Evolutionary conservation across 768 basidiomycete species (phyloP).

Genomic region (Kwoniella mangroviensis): DNA sequence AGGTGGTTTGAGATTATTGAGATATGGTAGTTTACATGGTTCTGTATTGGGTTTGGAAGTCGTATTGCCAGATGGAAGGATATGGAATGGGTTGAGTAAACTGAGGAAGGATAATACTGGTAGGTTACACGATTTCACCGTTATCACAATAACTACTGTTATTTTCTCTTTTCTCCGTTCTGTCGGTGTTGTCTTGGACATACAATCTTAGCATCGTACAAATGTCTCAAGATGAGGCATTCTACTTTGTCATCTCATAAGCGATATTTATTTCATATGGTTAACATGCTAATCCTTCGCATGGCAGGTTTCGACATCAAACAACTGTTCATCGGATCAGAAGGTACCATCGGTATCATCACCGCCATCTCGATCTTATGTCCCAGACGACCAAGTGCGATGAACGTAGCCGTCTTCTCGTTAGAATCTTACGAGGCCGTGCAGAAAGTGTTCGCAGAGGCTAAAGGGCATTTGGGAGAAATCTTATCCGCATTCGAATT

Average conservation of each 20-base stretch:
- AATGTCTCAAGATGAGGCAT: too few species aligned
- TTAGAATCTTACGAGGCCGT: slow-evolving; percentile 85
- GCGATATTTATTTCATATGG: too few species aligned
- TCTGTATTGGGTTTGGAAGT: slow-evolving; percentile 94
- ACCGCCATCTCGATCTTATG: slow-evolving; percentile 95
- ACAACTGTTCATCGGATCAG: slow-evolving; percentile 96
- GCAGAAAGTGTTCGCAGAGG: slow-evolving; percentile 78
- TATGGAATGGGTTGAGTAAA: slow-evolving; percentile 83
- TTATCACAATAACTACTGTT: too few species aligned
- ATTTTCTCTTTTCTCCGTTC: too few species aligned
- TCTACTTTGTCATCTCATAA: too few species aligned
- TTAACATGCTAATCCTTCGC: not conserved
- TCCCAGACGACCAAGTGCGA: slow-evolving; percentile 72
- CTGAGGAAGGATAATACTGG: slow-evolving; percentile 97
- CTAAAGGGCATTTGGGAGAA: slow-evolving; percentile 83
- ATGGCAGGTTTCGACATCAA: slow-evolving; percentile 89
- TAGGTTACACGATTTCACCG: slow-evolving; percentile 53
- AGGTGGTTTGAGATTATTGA: slow-evolving; percentile 88
- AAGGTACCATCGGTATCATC: slow-evolving; percentile 93
- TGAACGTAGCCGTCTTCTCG: slow-evolving; percentile 89
- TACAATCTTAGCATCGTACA: too few species aligned
- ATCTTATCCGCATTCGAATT: slow-evolving; percentile 97
- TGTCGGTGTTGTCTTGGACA: too few species aligned
- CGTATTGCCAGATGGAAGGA: slow-evolving; percentile 89
- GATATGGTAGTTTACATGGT: slow-evolving; percentile 94